Evolutionary conservation across 805 yeast genomes (phyloP).

Genomic region (Saturnispora gosingensis): DNA sequence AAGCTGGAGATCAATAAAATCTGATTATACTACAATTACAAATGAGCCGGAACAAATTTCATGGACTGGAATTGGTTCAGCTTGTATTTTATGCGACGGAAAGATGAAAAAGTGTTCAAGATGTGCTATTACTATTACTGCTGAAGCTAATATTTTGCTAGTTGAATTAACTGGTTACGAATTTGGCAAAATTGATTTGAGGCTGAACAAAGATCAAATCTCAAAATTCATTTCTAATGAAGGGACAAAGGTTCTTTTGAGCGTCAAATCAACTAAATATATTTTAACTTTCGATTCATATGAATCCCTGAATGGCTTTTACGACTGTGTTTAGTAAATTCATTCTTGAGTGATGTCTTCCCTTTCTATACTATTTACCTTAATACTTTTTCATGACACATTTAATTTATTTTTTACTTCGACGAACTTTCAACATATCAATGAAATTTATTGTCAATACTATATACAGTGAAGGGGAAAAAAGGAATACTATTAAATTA

Average conservation of each 20-base stretch:
- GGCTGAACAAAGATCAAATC: neutral
- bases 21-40: neutral
- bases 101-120: slow-evolving; percentile 10
- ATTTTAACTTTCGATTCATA: slow-evolving; percentile 10
- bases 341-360: neutral
- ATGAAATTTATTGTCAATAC: neutral
- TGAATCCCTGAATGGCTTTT: slow-evolving; percentile 1
- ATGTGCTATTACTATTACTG: slow-evolving; percentile 9
- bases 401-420: neutral
- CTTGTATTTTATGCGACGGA: slow-evolving; percentile 2
- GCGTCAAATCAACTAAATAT: slow-evolving; percentile 4
- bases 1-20: slow-evolving; percentile 5
- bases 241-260: slow-evolving; percentile 3
- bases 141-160: neutral
- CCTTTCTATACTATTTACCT: neutral
- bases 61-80: slow-evolving; percentile 7
- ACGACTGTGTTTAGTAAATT: slow-evolving; percentile 5
- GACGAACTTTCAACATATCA: neutral
- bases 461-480: neutral
- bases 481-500: neutral
- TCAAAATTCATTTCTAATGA: neutral
- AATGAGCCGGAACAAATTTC: neutral
- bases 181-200: slow-evolving; percentile 11
- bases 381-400: neutral
- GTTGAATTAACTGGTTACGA: slow-evolving; percentile 14